Percentiles rank a stretch among this genome's conserved stretches.
phyloP scores from a whole-genome alignment of 495 filamentous ascomycete species.

The Chaetomium cochliodes region DNA sequence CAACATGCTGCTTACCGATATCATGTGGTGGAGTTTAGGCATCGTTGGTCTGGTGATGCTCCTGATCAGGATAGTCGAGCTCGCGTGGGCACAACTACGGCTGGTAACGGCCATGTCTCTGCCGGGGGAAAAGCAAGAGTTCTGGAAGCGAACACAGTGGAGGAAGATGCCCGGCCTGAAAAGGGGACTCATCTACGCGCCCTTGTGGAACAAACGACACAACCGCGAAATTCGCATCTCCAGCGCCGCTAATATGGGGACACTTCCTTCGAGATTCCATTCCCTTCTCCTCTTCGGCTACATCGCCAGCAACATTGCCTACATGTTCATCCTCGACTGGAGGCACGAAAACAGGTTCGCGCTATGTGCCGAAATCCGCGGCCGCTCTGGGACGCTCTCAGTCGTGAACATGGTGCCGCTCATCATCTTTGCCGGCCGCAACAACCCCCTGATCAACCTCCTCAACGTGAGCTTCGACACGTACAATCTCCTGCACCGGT shows the following conservation, averaged over 20 bases:
- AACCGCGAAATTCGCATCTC: slow-evolving; percentile 83
- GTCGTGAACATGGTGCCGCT: slow-evolving; percentile 89
- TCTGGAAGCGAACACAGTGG: slow-evolving; percentile 50
- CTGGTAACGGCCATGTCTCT: slow-evolving; percentile 51
- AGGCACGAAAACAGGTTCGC: slow-evolving; percentile 47
- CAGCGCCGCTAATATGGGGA: slow-evolving; percentile 75
- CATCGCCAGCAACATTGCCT: slow-evolving; percentile 61
- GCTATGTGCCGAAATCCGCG: slow-evolving; percentile 64
- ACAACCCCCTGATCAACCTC: slow-evolving; percentile 84
- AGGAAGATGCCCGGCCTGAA: slow-evolving; percentile 63
- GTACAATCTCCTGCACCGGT: slow-evolving; percentile 91
- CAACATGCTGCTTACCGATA: slow-evolving; percentile 49
- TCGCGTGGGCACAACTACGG: slow-evolving; percentile 46
- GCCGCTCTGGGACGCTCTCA: slow-evolving; percentile 79
- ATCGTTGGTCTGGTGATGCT: slow-evolving; percentile 48
- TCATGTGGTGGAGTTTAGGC: slow-evolving; percentile 53
- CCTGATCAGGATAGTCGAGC: slow-evolving; percentile 43
- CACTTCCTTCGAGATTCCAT: slow-evolving; percentile 81
- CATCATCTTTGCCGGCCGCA: slow-evolving; percentile 82
- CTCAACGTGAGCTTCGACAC: slow-evolving; percentile 92
- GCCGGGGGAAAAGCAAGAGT: slow-evolving; percentile 45
- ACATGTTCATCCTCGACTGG: slow-evolving; percentile 65
- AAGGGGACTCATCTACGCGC: slow-evolving; percentile 78
- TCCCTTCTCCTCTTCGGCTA: slow-evolving; percentile 65
- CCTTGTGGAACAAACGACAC: slow-evolving; percentile 76